Evolutionary conservation across 495 filamentous ascomycete genomes (phyloP).

Genomic region (Trichoderma gamsii): DNA sequence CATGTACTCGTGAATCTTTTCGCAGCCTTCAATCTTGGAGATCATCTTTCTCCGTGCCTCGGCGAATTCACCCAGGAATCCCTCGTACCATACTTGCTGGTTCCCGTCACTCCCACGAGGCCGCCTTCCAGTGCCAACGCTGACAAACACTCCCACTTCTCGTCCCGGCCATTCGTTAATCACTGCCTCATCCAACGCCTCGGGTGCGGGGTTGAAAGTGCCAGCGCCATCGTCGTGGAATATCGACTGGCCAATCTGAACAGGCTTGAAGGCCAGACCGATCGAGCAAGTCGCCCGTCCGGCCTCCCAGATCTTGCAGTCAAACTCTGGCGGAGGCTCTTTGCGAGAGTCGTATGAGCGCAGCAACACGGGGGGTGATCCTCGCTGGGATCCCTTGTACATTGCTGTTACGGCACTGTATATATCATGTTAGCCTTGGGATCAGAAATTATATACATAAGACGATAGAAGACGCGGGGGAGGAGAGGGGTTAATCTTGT

Average conservation of each 20-base stretch:
- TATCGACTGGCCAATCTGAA: conserved; percentile 84
- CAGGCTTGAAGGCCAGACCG: conserved; percentile 89
- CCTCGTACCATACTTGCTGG: conserved; percentile 83
- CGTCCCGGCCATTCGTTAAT: conserved; percentile 92
- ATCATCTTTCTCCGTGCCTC: conserved; percentile 81
- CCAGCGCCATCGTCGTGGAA: conserved; percentile 93
- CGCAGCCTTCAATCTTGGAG: conserved; percentile 89
- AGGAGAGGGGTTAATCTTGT: not conserved
- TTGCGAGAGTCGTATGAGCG: conserved; percentile 92
- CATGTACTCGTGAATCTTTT: conserved; percentile 83
- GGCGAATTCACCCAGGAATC: conserved; percentile 84
- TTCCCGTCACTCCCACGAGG: conserved; percentile 63
- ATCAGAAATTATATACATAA: not conserved
- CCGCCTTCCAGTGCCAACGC: conserved; percentile 85
- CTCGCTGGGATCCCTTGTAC: conserved; percentile 70
- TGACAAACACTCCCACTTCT: conserved; percentile 83
- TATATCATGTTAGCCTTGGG: conserved; percentile 18
- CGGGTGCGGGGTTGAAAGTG: conserved; percentile 83
- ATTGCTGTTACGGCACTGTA: conserved; percentile 81
- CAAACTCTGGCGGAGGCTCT: conserved; percentile 80
- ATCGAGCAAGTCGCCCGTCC: conserved; percentile 92
- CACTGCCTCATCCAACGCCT: conserved; percentile 81
- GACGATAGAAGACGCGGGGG: too few relatives aligned
- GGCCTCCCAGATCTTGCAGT: conserved; percentile 93
- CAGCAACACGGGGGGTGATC: conserved; percentile 61